A percentile compares a stretch with the other conserved stretches of the same genome.
phyloP scores from a whole-genome alignment of 169 alveolate species.

The Blepharisma undulans region DNA sequence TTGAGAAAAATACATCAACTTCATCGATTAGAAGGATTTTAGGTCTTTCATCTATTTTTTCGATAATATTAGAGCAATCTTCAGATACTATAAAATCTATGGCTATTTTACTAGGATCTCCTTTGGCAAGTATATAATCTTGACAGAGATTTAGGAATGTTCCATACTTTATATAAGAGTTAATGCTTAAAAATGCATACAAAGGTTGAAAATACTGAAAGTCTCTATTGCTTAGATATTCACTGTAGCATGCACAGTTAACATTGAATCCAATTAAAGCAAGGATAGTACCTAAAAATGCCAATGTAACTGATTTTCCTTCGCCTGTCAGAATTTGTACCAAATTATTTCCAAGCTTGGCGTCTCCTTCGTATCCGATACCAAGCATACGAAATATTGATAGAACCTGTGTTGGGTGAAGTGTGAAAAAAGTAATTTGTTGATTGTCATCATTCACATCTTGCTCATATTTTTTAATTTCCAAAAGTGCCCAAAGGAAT shows the following conservation, averaged over 20 bases:
- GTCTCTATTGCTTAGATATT: neutral
- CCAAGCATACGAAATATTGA: neutral
- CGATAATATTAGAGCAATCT: neutral
- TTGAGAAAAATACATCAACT: neutral
- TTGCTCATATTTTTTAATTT: too few relatives aligned
- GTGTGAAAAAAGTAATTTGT: neutral
- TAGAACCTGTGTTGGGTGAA: neutral
- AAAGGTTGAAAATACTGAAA: neutral
- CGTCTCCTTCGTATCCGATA: neutral
- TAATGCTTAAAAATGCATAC: neutral
- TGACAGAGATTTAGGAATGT: neutral
- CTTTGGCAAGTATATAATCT: neutral
- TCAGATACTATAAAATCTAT: neutral
- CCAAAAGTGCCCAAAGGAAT: neutral
- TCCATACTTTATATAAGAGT: neutral
- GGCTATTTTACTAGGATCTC: neutral
- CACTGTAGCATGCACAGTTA: neutral
- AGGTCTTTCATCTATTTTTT: neutral
- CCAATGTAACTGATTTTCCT: neutral
- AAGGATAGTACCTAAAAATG: neutral
- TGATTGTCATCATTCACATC: neutral
- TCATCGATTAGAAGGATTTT: neutral
- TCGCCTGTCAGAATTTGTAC: neutral
- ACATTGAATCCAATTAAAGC: neutral
- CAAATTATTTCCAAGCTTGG: neutral